These are phyloP conservation scores for Forsythia viridissima DNA, from an alignment of 257 asterid species.

Conservation along the genomic window DNA sequence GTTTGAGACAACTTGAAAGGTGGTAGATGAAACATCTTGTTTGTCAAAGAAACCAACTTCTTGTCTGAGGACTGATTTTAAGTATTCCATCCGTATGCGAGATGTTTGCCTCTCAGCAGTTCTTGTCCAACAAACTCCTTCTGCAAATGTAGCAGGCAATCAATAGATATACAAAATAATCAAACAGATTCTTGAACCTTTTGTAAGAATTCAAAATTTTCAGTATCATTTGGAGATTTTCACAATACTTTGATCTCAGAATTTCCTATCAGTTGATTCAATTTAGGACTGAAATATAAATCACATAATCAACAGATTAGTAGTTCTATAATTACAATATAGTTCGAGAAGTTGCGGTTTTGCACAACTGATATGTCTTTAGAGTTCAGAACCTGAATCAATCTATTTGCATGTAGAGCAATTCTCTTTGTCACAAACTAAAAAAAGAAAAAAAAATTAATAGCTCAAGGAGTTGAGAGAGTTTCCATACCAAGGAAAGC, in stretches of 20 bases:
- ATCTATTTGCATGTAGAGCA: background rate
- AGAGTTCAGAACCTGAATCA: background rate
- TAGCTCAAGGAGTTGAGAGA: slow-evolving; percentile 1
- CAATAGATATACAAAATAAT: background rate
- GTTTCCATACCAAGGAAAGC: slow-evolving; percentile 32
- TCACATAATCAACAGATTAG: background rate
- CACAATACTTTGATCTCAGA: background rate
- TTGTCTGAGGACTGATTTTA: slow-evolving; percentile 48
- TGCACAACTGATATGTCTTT: no score
- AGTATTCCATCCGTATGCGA: slow-evolving; percentile 35
- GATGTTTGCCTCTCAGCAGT: slow-evolving; percentile 58
- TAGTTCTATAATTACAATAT: no score
- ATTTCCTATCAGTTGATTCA: background rate
- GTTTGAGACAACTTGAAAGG: slow-evolving; percentile 38
- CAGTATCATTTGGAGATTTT: background rate
- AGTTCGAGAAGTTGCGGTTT: no score
- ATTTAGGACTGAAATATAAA: background rate
- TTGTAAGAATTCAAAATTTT: background rate
- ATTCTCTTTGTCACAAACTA: background rate
- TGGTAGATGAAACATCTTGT: slow-evolving; percentile 34
- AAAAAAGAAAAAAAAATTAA: background rate
- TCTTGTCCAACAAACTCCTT: slow-evolving; percentile 55
- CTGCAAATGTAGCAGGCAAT: slow-evolving; percentile 23
- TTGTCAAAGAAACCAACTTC: slow-evolving; percentile 48
- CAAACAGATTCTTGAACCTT: background rate